Evolutionary conservation across 805 yeast species (phyloP).

Genomic region (Yarrowia sp.): DNA sequence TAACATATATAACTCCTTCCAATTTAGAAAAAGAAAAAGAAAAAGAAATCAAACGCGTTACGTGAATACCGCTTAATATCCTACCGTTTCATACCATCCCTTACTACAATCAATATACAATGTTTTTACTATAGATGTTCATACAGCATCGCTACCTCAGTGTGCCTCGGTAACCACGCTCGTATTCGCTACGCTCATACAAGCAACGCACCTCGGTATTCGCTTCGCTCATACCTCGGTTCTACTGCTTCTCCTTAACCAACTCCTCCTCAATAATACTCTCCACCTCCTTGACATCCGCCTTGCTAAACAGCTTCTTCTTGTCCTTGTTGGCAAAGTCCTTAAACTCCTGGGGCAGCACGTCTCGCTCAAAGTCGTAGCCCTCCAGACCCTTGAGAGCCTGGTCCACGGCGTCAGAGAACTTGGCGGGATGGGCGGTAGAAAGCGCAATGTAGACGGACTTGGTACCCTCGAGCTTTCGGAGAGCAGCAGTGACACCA

Average conservation of each 20-base stretch:
- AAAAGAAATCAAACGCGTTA: too few relatives aligned
- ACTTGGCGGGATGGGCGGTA: conserved; percentile 99
- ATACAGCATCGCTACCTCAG: too few relatives aligned
- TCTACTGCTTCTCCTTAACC: conserved; percentile 40
- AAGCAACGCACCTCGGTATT: too few relatives aligned
- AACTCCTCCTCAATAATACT: conserved; percentile 70
- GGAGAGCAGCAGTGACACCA: conserved; percentile 77
- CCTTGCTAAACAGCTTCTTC: conserved; percentile 65
- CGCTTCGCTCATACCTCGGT: too few relatives aligned
- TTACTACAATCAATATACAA: too few relatives aligned
- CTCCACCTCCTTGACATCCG: conserved; percentile 74
- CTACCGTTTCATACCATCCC: too few relatives aligned
- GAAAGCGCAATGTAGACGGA: conserved; percentile 68
- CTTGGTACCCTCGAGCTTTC: conserved; percentile 47
- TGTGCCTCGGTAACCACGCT: too few relatives aligned
- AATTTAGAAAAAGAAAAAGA: too few relatives aligned
- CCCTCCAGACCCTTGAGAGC: conserved; percentile 64
- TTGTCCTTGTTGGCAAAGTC: conserved; percentile 66
- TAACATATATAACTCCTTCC: too few relatives aligned
- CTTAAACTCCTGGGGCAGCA: conserved; percentile 83
- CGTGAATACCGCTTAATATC: too few relatives aligned
- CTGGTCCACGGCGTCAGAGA: conserved; percentile 88
- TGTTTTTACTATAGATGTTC: too few relatives aligned
- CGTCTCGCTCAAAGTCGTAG: conserved; percentile 83
- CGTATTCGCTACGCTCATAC: too few relatives aligned